These are phyloP conservation scores for Parastagonospora nodorum DNA, from an alignment of 2,329 filamentous ascomycete genomes.

Conservation along the genomic window DNA sequence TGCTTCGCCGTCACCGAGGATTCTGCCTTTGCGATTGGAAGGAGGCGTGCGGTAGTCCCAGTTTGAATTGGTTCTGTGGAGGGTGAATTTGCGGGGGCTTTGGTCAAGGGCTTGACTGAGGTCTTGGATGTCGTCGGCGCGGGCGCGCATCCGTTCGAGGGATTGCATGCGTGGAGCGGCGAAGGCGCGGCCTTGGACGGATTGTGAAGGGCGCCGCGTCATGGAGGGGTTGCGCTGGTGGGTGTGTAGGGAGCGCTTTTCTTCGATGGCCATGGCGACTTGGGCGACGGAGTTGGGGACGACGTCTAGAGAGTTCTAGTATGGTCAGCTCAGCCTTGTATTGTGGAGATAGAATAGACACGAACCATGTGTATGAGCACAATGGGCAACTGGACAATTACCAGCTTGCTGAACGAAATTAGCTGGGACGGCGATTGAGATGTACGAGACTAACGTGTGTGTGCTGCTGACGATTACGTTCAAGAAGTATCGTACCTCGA, in stretches of 20 bases:
- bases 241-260: constrained; percentile 48
- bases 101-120: constrained; percentile 49
- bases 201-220: constrained; percentile 44
- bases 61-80: constrained; percentile 30
- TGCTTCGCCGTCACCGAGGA: constrained; percentile 35
- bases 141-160: constrained; percentile 52
- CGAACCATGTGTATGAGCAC: constrained; percentile 60
- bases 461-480: constrained; percentile 55
- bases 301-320: constrained; percentile 59
- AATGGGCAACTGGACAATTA: constrained; percentile 60
- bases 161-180: constrained; percentile 58
- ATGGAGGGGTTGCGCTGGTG: constrained; percentile 30
- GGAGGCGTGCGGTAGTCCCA: constrained; percentile 43
- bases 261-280: constrained; percentile 60
- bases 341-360: not conserved
- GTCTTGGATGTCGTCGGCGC: constrained; percentile 49
- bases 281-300: constrained; percentile 61
- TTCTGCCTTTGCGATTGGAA: constrained; percentile 40
- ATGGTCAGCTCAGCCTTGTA: not conserved
- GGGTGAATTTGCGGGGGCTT: constrained; percentile 51
- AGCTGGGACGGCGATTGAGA: constrained; percentile 10
- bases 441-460: constrained; percentile 44
- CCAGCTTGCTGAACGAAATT: constrained; percentile 49
- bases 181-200: constrained; percentile 58
- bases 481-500: constrained; percentile 62